Evolutionary conservation across 2,329 filamentous ascomycete genomes (phyloP), one percentile per base, ranked within the genome.

Genomic region (Colletotrichum caudatum): DNA sequence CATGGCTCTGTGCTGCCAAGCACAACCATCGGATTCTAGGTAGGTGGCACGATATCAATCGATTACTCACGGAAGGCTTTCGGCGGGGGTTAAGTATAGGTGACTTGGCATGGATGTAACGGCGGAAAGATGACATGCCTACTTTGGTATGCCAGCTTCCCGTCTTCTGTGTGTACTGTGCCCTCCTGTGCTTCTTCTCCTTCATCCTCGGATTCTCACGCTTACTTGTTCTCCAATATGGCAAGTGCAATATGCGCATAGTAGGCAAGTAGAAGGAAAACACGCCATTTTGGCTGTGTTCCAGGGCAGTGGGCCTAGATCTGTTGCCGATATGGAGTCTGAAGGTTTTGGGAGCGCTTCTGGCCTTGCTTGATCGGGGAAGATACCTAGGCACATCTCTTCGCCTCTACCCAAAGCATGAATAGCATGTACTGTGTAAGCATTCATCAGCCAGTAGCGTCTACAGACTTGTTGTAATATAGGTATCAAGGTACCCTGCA

Each of bases 281-380:
- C 16, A 9, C 51, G 37, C 54, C 37, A 54, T 26, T 16, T 14
- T 26, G n/a, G 20, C 20, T 56, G 46, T 33, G 66, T 59, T 69
- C 66, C 61, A 65, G 61, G 41, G n/a, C 29, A n/a, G 61, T 66
- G 66, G 66, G 50, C 11, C 66, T 46, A 16, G 61, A 7, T 48
- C 23, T 44, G 16, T 46, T 53, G 44, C 54, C 56, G 46, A 37
- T 23, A 37, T 56, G 60, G 48, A 39, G 46, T 39, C 35, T 48
- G 39, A 8, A 59, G 60, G 54, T 60, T 65, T 53, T 60, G 26
- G 37, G 57, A 33, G 56, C 41, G 33, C 33, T 62, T 62, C 33
- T 20, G 53, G 46, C 57, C 39, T 14, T 33, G 57, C 23, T 39
- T 9, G 18, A 60, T 46, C 57, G 6, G 39, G 5, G 57, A 59